phyloP scores from a whole-genome alignment of 1,139 yeast species.

The Kodamaea plutei region DNA sequence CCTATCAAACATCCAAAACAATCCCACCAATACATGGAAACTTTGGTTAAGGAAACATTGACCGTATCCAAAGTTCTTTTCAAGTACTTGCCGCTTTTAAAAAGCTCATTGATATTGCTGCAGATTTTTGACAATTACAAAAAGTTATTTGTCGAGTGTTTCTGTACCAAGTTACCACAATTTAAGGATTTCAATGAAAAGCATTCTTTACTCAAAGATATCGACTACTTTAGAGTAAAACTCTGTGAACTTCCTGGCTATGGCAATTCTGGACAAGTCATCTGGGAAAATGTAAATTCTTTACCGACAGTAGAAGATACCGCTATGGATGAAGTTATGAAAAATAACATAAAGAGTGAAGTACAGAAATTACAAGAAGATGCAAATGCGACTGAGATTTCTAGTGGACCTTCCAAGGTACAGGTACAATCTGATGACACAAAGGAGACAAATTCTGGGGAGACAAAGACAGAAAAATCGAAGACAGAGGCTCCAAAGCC shows the following conservation, averaged over 20 bases:
- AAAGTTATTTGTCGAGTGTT: constrained; percentile 51
- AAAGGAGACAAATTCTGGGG: too few species aligned
- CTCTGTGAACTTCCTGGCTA: constrained; percentile 59
- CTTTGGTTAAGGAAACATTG: constrained; percentile 60
- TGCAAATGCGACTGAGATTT: too few species aligned
- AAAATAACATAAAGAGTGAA: constrained; percentile 32
- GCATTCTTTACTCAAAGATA: constrained; percentile 53
- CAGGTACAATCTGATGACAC: too few species aligned
- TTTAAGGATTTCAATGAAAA: constrained; percentile 53
- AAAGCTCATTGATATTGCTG: constrained; percentile 48
- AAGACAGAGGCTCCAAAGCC: too few species aligned
- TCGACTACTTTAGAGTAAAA: constrained; percentile 62
- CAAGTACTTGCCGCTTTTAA: constrained; percentile 52
- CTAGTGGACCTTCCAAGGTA: too few species aligned
- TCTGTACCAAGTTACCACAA: constrained; percentile 45
- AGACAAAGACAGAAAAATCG: too few species aligned
- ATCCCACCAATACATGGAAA: constrained; percentile 62
- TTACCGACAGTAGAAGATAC: constrained; percentile 50
- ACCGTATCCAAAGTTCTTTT: constrained; percentile 60
- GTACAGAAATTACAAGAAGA: constrained; percentile 4
- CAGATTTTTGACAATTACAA: constrained; percentile 62
- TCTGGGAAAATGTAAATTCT: constrained; percentile 62
- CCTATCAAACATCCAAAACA: constrained; percentile 40
- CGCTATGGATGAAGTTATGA: constrained; percentile 46
- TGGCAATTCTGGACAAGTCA: constrained; percentile 61